Evolutionary conservation across 2,329 filamentous ascomycete genomes (phyloP), one percentile per base, ranked within the genome.

Genomic region (Macrophomina pseudophaseolina): DNA sequence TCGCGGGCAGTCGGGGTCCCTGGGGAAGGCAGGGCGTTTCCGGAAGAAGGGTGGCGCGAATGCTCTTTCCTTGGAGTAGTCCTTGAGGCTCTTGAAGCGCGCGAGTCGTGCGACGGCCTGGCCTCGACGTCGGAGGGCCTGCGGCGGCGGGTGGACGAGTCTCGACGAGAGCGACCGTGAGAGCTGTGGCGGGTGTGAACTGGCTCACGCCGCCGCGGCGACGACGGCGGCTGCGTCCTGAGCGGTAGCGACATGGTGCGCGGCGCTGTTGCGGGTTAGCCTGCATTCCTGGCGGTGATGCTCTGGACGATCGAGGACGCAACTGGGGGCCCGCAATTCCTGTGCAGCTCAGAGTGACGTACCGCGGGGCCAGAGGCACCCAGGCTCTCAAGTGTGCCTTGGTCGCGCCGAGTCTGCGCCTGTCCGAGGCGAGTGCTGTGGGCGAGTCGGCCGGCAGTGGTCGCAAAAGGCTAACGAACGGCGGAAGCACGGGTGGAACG

Each of bases 61-160:
- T 77, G 76, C 66, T 77, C 79, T 69, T 78, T 76, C 68, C 78
- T 80, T 63, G 74, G 76, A 69, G 78, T 78, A 23, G 71, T 49
- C 33, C 59, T 70, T 32, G 66, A 58, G 30, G 71, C 72, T 18
- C 64, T 40, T 32, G 66, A 62, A 33, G 71, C 72, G 53, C 64
- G 52, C 65, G 56, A 66, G 28, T 66, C 65, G 69, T 80, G 75
- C 71, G 82, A 80, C 18, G 77, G 76, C 65, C 87, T 88, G 44
- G 88, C 82, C 76, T 97, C 93, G 73, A 91, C 82, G 75, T 96
- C 92, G 66, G 85, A 85, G 56, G 88, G 87, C 67, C 86, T 86
- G 71, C 90, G 88, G 70, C 90, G 88, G 73, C 91, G 87, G 64
- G 88, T 87, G 32, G 87, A 85, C 51, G 90, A 90, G 70, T 89